A percentile compares a stretch with the other conserved stretches of the same genome.
These are phyloP conservation scores for Cercospora sojina DNA, from an alignment of 2,329 filamentous ascomycete species.

Conservation along the genomic window DNA sequence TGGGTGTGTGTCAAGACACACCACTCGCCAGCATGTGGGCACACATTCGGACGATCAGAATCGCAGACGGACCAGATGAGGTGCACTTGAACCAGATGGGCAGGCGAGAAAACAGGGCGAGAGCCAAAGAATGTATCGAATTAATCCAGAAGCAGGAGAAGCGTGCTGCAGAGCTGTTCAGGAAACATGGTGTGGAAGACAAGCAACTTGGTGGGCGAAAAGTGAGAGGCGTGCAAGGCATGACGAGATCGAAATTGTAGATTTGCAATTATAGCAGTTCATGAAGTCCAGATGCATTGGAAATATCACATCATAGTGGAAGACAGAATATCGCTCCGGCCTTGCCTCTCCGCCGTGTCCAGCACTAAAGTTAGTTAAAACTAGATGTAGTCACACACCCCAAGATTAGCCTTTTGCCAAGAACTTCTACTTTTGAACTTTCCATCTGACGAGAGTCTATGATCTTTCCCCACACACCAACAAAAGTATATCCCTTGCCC, in stretches of 20 bases:
- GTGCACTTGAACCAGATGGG: slow-evolving; percentile 84
- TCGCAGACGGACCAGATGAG: slow-evolving; percentile 85
- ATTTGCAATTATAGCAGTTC: not conserved
- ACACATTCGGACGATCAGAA: slow-evolving; percentile 38
- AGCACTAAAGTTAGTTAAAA: not conserved
- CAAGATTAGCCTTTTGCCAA: not conserved
- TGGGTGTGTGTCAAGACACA: slow-evolving; percentile 91
- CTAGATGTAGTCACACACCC: not conserved
- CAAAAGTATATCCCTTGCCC: not conserved
- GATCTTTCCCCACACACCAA: not conserved
- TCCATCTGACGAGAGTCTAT: not conserved
- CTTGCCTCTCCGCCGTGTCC: no score
- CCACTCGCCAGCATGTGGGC: slow-evolving; percentile 66
- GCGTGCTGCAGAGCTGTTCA: slow-evolving; percentile 65
- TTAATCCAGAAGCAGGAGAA: slow-evolving; percentile 64
- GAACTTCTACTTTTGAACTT: not conserved
- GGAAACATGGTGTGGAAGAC: slow-evolving; percentile 54
- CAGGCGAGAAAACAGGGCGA: slow-evolving; percentile 71
- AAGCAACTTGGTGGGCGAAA: slow-evolving; percentile 44
- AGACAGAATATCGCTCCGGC: not conserved
- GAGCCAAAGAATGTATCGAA: slow-evolving; percentile 49
- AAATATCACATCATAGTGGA: not conserved
- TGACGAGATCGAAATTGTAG: slow-evolving; percentile 44
- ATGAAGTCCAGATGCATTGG: not conserved
- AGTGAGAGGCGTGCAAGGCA: slow-evolving; percentile 26